Evolutionary conservation across 2,329 filamentous ascomycete genomes (phyloP).

Genomic region (Chaetomium strumarium): DNA sequence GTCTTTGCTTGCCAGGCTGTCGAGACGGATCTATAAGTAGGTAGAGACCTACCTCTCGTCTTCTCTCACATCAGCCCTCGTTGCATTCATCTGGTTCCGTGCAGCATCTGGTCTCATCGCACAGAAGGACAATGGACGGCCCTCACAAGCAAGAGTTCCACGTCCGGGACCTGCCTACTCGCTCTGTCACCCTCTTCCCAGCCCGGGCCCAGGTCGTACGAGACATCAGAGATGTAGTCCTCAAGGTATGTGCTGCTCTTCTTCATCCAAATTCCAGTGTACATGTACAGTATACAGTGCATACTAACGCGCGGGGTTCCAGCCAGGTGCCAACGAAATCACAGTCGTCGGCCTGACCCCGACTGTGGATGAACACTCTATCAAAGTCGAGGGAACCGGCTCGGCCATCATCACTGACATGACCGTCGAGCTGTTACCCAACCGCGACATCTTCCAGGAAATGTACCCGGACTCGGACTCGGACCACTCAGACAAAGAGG

Average conservation of each 20-base stretch:
- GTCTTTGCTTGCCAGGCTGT: background rate
- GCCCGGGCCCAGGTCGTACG: conserved; percentile 54
- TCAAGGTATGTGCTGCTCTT: conserved; percentile 35
- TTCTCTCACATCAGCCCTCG: background rate
- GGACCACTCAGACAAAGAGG: conserved; percentile 28
- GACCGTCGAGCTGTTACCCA: conserved; percentile 51
- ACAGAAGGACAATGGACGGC: conserved; percentile 31
- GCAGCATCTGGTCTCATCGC: background rate
- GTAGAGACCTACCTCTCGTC: background rate
- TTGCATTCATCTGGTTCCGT: background rate
- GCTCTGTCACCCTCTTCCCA: conserved; percentile 59
- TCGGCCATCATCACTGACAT: conserved; percentile 57
- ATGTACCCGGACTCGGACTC: conserved; percentile 44
- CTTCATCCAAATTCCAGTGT: background rate
- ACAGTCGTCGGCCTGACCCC: conserved; percentile 49
- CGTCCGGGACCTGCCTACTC: conserved; percentile 52
- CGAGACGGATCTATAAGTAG: background rate
- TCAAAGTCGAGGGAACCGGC: conserved; percentile 56
- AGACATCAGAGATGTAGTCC: conserved; percentile 49
- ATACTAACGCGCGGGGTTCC: no score
- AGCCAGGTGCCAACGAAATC: conserved; percentile 53
- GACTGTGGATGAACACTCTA: conserved; percentile 48
- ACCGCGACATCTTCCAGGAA: conserved; percentile 49
- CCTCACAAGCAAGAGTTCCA: conserved; percentile 45
- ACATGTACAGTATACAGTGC: background rate